Evolutionary conservation across 768 basidiomycete genomes (phyloP).

Genomic region (Mycena indigotica): DNA sequence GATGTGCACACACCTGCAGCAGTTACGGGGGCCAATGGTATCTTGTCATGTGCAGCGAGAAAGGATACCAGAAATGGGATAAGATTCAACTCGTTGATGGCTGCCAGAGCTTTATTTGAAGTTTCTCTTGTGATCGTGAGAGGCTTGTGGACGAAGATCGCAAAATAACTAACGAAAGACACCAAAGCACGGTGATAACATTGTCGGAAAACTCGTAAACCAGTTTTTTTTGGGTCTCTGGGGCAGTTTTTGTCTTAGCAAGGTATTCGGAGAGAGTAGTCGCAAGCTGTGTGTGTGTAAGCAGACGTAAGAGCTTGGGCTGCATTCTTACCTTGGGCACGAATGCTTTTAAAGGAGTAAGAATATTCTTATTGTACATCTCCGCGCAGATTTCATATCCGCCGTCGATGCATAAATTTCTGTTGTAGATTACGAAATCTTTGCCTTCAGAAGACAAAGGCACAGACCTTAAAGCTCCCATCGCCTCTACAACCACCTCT

Average conservation of each 20-base stretch:
- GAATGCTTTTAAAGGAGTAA: slow-evolving; percentile 73
- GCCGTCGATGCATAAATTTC: slow-evolving; percentile 93
- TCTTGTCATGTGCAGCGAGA: slow-evolving; percentile 64
- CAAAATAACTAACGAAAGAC: slow-evolving; percentile 75
- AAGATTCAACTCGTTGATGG: slow-evolving; percentile 79
- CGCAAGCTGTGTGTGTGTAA: slow-evolving; percentile 60
- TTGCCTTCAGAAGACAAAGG: background rate
- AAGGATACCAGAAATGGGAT: slow-evolving; percentile 91
- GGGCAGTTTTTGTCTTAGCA: slow-evolving; percentile 56
- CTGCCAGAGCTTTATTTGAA: slow-evolving; percentile 87
- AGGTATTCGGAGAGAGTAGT: slow-evolving; percentile 68
- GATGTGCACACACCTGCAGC: slow-evolving; percentile 66
- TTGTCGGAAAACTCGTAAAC: slow-evolving; percentile 91
- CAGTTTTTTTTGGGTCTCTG: slow-evolving; percentile 71
- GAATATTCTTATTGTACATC: slow-evolving; percentile 95
- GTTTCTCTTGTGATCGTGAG: slow-evolving; percentile 67
- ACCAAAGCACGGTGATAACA: slow-evolving; percentile 91
- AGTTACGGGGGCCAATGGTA: slow-evolving; percentile 72
- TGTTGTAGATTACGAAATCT: slow-evolving; percentile 33
- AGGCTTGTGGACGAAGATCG: background rate
- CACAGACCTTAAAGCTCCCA: slow-evolving; percentile 80
- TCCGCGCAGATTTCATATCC: slow-evolving; percentile 95
- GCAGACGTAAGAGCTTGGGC: background rate
- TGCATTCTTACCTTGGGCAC: slow-evolving; percentile 66
- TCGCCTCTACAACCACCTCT: slow-evolving; percentile 88